Percentiles rank a stretch among this genome's conserved stretches.
Evolutionary conservation across 176 grass and related monocot genomes (phyloP).

Genomic region (Hordeum marinum): DNA sequence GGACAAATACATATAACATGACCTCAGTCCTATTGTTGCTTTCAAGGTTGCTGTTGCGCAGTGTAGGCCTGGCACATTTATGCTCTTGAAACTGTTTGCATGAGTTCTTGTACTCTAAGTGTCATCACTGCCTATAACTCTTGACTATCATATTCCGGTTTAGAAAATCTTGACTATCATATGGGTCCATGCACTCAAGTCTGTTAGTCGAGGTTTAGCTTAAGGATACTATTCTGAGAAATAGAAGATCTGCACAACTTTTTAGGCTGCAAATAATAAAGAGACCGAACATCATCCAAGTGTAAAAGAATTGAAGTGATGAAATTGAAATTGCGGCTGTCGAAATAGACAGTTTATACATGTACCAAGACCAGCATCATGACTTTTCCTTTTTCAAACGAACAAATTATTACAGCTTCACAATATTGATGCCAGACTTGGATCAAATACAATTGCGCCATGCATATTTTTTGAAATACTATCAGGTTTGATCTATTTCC

Average conservation of each 20-base stretch:
- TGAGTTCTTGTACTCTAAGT: slow-evolving; percentile 5
- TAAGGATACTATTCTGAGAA: slow-evolving; percentile 1
- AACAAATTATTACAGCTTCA: background rate
- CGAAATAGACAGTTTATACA: background rate
- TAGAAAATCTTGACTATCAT: background rate
- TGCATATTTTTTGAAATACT: background rate
- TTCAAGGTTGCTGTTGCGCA: background rate
- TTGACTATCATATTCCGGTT: background rate
- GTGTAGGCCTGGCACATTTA: background rate
- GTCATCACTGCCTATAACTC: background rate
- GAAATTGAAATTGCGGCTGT: slow-evolving; percentile 5
- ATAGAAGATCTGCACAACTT: background rate
- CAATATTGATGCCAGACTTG: background rate
- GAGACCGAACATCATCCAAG: background rate
- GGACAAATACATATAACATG: background rate
- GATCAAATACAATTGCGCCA: background rate
- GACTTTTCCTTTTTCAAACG: background rate
- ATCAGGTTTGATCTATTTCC: background rate
- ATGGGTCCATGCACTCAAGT: background rate
- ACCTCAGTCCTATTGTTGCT: slow-evolving; percentile 1
- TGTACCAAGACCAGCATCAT: background rate
- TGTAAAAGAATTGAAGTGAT: slow-evolving; percentile 16
- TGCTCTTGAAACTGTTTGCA: background rate
- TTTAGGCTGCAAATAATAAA: background rate
- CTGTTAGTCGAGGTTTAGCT: background rate